Evolutionary conservation across 2,329 filamentous ascomycete genomes (phyloP).

Genomic region (Claviceps lovelessii): DNA sequence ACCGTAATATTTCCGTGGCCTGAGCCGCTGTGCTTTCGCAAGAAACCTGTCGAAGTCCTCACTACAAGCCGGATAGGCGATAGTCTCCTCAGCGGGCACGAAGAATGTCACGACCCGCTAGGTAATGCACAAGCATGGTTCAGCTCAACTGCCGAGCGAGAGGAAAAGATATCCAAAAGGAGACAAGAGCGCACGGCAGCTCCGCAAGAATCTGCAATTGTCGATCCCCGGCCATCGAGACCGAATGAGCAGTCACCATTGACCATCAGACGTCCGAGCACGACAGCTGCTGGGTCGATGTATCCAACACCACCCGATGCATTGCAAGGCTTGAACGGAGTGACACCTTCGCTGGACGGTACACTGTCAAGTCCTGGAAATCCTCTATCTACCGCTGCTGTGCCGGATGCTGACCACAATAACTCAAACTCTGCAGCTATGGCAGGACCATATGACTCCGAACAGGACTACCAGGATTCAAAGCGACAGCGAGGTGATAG

Average conservation of each 20-base stretch:
- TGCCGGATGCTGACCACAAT: slow-evolving; percentile 17
- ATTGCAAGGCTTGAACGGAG: slow-evolving; percentile 37
- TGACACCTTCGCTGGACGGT: slow-evolving; percentile 43
- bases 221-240: slow-evolving; percentile 27
- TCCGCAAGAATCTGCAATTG: slow-evolving; percentile 27
- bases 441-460: slow-evolving; percentile 13
- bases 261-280: slow-evolving; percentile 34
- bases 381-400: slow-evolving; percentile 15
- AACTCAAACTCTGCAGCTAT: slow-evolving; percentile 10
- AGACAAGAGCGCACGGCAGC: slow-evolving; percentile 34
- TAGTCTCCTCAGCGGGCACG: slow-evolving; percentile 20
- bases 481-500: slow-evolving; percentile 31
- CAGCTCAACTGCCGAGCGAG: slow-evolving; percentile 27
- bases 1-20: slow-evolving; percentile 38
- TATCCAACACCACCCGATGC: slow-evolving; percentile 62
- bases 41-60: slow-evolving; percentile 27
- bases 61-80: slow-evolving; percentile 27
- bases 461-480: slow-evolving; percentile 22
- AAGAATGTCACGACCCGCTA: slow-evolving; percentile 34
- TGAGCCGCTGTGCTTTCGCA: slow-evolving; percentile 37
- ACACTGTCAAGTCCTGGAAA: slow-evolving; percentile 42
- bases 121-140: slow-evolving; percentile 36
- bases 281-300: slow-evolving; percentile 37
- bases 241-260: slow-evolving; percentile 38
- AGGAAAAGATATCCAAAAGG: slow-evolving; percentile 32